Evolutionary conservation across 345 rosid species (phyloP), one percentile per base, ranked within the genome.

Genomic region (Heritiera fomes): DNA sequence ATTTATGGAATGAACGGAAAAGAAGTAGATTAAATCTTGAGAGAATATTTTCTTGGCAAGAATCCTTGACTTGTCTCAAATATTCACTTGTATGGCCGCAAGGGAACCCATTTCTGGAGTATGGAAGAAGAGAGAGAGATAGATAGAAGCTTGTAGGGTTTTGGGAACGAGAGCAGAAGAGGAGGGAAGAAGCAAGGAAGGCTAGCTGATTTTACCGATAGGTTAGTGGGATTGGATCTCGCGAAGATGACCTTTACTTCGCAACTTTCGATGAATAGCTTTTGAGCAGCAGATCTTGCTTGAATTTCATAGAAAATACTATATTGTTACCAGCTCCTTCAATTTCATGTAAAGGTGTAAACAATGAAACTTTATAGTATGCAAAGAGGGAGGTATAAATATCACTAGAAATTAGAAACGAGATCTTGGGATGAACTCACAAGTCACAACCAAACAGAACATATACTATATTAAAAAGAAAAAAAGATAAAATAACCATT

Each of bases 141-240:
- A 12, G 4, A 6, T 40, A 3, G 5, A 11, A 18, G 56, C 34
- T 18, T 40, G 14, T 14, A 41, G 65, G 81, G 66, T 61, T n/a
- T n/a, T 49, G 73, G 72, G 77, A 77, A 78, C 20, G 28, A 15
- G 79, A 81, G 80, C 2, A 49, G 52, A 56, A 75, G 77, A 75
- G 13, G 75, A 49, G 59, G 60, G 63, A 47, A 0, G 23, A 12
- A 75, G 49, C 1, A 9, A 61, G 47, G 73, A 4, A 38, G 69
- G 68, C 10, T 8, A 52, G 68, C 32, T 60, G 75, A 56, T 68
- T 53, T 59, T 47, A 45, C 58, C 8, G 20, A 43, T 76, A 71
- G 12, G 74, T 34, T 43, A 56, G 49, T 47, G 76, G 85, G 87
- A 88, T 92, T 88, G 94, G 97, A 91, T 91, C 97, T 87, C 90